Evolutionary conservation across 2,329 filamentous ascomycete species (phyloP).

Genomic region (Cladosporium velox): DNA sequence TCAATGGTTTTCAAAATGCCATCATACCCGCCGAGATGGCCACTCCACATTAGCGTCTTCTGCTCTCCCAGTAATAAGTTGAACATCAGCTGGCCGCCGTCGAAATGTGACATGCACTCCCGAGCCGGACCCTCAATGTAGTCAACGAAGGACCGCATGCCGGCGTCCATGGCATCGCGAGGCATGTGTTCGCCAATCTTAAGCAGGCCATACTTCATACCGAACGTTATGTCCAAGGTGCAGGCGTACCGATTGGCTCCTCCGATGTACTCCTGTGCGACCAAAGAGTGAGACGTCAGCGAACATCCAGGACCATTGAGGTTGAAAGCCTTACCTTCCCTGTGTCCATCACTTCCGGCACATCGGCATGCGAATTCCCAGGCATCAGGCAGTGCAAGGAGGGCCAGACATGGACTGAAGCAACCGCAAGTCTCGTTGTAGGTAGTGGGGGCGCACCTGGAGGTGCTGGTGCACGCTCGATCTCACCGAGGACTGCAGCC

Average conservation of each 20-base stretch:
- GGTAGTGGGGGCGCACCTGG: background rate
- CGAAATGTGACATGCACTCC: background rate
- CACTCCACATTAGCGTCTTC: background rate
- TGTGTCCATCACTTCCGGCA: constrained; percentile 1
- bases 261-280: background rate
- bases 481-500: background rate
- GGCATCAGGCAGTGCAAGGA: constrained; percentile 11
- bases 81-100: constrained; percentile 10
- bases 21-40: constrained; percentile 1
- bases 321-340: background rate
- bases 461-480: background rate
- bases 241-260: background rate
- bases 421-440: background rate
- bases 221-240: background rate
- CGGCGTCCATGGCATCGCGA: background rate
- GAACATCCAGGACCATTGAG: background rate
- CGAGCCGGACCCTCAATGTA: background rate
- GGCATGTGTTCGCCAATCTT: constrained; percentile 1
- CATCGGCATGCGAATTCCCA: background rate
- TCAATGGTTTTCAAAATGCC: background rate
- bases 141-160: background rate
- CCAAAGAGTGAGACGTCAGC: background rate
- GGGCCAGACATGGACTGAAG: background rate
- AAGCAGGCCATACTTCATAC: constrained; percentile 1
- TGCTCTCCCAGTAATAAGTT: constrained; percentile 1